Conservation (phyloP, 2,329 filamentous ascomycete genomes). For the Corynespora cassiicola region DNA sequence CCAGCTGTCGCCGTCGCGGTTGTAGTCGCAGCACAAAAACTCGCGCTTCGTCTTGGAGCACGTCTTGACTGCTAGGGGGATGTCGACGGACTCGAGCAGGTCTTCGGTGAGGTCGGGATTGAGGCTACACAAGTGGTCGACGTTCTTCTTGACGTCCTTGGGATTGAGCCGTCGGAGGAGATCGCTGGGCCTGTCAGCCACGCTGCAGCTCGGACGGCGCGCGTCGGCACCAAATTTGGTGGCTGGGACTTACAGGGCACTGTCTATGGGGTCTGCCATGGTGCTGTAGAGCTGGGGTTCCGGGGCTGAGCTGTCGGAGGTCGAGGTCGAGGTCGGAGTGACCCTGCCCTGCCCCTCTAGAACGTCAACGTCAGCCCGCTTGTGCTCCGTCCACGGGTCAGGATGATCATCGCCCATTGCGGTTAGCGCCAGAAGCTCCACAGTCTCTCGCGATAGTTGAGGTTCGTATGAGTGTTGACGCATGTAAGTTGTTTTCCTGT, state of each 20-base stretch:
- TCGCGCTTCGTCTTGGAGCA: constrained; percentile 91
- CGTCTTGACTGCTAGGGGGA: constrained; percentile 84
- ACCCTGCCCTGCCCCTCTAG: constrained; percentile 26
- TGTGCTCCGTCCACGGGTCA: constrained; percentile 12
- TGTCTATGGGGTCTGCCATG: constrained; percentile 60
- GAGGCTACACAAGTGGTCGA: constrained; percentile 85
- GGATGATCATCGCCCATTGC: constrained; percentile 7
- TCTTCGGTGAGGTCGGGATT: constrained; percentile 95
- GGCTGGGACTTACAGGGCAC: constrained; percentile 68
- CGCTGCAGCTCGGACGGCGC: not conserved
- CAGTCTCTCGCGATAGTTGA: not conserved
- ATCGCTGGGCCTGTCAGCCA: constrained; percentile 79
- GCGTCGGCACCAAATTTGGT: not conserved
- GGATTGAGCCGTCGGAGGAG: constrained; percentile 97
- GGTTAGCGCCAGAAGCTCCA: constrained; percentile 3
- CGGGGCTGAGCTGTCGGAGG: constrained; percentile 10
- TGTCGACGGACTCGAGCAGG: constrained; percentile 95
- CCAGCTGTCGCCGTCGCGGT: constrained; percentile 97
- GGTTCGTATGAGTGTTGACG: no score
- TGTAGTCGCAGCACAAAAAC: constrained; percentile 99
- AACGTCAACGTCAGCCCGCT: no score
- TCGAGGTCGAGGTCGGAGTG: constrained; percentile 7
- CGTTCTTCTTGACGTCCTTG: constrained; percentile 86
- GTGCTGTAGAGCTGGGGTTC: constrained; percentile 15
- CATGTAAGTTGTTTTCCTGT: no score